A percentile compares a stretch with the other conserved stretches of the same genome.
Evolutionary conservation across 805 yeast genomes (phyloP).

Genomic region (Sugiyamaella lignohabitans): DNA sequence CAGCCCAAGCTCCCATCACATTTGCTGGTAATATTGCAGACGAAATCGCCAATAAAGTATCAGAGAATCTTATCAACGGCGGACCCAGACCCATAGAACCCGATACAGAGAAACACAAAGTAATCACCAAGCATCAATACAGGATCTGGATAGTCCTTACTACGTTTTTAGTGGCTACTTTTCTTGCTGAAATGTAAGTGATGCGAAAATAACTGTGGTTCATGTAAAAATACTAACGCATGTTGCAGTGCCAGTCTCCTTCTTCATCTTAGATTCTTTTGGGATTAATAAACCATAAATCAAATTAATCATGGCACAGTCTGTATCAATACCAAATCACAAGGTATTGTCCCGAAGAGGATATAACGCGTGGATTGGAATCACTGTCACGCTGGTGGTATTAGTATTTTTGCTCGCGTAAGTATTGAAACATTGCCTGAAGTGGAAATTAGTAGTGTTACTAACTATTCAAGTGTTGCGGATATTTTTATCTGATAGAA

Average conservation of each 20-base stretch:
- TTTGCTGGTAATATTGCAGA: not conserved
- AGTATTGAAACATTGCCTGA: no score
- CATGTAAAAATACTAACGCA: not conserved
- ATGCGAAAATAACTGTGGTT: not conserved
- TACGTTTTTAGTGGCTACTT: not conserved
- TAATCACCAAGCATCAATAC: not conserved
- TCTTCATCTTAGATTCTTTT: not conserved
- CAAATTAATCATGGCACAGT: no score
- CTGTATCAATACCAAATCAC: no score
- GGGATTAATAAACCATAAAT: not conserved
- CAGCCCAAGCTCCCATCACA: not conserved
- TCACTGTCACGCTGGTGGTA: not conserved
- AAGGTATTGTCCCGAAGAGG: not conserved
- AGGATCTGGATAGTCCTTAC: not conserved
- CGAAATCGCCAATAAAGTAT: not conserved
- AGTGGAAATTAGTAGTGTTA: no score
- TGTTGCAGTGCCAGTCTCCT: not conserved
- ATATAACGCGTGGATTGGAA: not conserved
- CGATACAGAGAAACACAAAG: not conserved
- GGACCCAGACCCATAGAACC: not conserved
- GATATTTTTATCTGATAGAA: no score
- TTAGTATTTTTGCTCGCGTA: not conserved
- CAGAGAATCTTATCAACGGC: not conserved
- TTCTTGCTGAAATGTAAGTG: not conserved
- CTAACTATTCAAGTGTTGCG: no score